Base-by-base conservation (phyloP, 106 monocot species). In the Dendrobium officinale region DNA sequence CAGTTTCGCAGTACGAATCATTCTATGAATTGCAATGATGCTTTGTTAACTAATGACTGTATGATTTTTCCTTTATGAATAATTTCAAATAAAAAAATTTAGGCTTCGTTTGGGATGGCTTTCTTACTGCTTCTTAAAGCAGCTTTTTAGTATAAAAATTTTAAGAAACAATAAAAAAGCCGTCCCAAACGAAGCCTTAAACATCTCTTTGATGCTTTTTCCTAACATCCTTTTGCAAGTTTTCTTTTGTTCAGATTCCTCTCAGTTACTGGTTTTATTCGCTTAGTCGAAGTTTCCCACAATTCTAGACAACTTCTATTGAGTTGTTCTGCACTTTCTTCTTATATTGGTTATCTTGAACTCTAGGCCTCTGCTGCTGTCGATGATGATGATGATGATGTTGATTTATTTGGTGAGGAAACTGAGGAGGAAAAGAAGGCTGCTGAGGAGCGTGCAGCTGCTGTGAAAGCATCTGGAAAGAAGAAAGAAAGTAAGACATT, bases 341-440 rank as follows among this genome's bases (percentile, higher is more conserved):
- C n/a, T 20, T 42, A 74, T 37, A 74, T 74, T 74, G 42, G 20
- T 51, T 2, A 2, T 6, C 22, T 44, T 18, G 43, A 74, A 20
- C 77, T 49, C 55, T 76, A 92, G 96, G 91, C 91, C 37, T 77
- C 90, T 2, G 84, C 85, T 58, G 86, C 81, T 29, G 93, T 78
- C 4, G 86, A 89, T 6, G 86, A 91, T 8, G 92, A 89, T 45
- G 95, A 96, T 72, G 87, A 83, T 75, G 95, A 95, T 87, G 90
- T 96, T 15, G 96, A 96, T 85, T 83, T 96, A 6, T 93, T 96
- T 84, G 96, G 96, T 77, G 96, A 96, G 68, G 96, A 96, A 79
- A 96, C 96, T 2, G 96, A 96, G 83, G 96, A 96, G 85, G 96
- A 96, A 78, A 96, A 96, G 92, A 90, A 92, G 78, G 96, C 96